phyloP scores from a whole-genome alignment of 257 asterid genomes.

The Voacanga thouarsii region DNA sequence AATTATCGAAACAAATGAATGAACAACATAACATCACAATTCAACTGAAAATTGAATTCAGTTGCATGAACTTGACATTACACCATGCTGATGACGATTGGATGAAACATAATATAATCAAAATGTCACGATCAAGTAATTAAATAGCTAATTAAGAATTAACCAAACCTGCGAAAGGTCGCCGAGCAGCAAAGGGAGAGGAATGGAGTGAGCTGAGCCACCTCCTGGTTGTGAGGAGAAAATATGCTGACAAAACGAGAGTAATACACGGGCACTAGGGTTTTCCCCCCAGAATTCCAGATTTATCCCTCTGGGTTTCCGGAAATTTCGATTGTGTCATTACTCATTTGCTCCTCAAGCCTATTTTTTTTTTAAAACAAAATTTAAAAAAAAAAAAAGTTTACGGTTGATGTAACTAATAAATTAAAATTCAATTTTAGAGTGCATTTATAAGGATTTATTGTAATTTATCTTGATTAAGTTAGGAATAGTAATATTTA shows the following conservation, averaged over 20 bases:
- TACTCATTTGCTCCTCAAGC: background rate
- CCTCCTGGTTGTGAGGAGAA: background rate
- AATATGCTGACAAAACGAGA: background rate
- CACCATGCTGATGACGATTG: background rate
- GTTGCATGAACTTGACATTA: background rate
- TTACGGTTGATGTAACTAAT: no score
- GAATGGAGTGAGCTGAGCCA: background rate
- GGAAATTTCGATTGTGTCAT: background rate
- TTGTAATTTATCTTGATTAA: no score
- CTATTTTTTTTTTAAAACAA: no score
- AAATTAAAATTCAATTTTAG: no score
- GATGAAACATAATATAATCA: background rate
- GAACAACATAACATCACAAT: background rate
- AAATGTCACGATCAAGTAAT: background rate
- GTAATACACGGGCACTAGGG: background rate
- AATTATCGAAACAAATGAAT: background rate
- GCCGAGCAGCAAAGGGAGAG: background rate
- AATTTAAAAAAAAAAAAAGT: no score
- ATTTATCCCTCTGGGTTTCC: background rate
- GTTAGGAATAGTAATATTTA: no score
- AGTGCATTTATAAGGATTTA: no score
- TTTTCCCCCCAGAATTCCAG: background rate
- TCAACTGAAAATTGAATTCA: background rate
- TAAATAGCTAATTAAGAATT: background rate
- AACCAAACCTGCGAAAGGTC: background rate